phyloP scores from a whole-genome alignment of 139 green algal species.

The Edaphochlamys debaryana region DNA sequence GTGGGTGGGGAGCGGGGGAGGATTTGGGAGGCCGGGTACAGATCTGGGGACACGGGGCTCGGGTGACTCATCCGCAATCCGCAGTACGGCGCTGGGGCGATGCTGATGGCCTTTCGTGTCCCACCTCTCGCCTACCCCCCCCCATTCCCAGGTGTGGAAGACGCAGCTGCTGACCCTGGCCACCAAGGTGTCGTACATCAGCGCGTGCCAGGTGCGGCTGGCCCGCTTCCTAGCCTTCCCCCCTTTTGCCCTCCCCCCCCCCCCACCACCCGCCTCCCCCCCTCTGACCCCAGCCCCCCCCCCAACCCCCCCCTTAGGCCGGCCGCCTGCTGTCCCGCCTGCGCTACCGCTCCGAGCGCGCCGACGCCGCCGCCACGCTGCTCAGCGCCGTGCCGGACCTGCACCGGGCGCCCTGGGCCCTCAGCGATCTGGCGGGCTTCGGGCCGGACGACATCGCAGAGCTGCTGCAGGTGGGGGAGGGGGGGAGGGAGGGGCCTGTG shows the following conservation, averaged over 20 bases:
- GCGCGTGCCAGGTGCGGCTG: background rate
- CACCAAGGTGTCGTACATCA: constrained; percentile 29
- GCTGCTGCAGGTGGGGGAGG: constrained; percentile 25
- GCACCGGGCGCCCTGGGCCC: constrained; percentile 31
- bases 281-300: too few species aligned
- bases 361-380: constrained; percentile 23
- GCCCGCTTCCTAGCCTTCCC: too few species aligned
- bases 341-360: constrained; percentile 26
- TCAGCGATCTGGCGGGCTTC: background rate
- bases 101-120: too few species aligned
- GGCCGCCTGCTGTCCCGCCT: constrained; percentile 16
- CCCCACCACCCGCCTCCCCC: too few species aligned
- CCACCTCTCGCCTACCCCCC: background rate
- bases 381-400: constrained; percentile 19
- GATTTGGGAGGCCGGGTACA: too few species aligned
- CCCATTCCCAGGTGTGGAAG: constrained; percentile 21
- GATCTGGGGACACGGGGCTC: too few species aligned
- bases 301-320: background rate
- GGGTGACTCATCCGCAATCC: too few species aligned
- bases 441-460: constrained; percentile 31
- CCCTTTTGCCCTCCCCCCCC: too few species aligned
- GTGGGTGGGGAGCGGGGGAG: background rate
- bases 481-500: background rate
- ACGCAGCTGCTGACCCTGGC: constrained; percentile 36
- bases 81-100: too few species aligned